Base-by-base conservation (phyloP, 345 rosid species). In the Gossypium australe region DNA sequence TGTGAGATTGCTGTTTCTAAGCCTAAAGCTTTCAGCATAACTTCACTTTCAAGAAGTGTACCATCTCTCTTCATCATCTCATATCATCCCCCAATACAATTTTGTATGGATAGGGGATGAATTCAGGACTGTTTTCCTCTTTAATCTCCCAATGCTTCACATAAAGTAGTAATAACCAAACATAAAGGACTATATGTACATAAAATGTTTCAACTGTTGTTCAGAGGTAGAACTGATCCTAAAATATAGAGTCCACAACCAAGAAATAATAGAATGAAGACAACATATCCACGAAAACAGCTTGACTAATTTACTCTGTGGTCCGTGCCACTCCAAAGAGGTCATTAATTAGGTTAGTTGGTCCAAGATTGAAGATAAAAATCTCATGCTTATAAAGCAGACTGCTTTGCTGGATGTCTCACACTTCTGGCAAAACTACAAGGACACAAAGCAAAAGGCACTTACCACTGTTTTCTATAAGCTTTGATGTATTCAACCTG, bases 401-500 rank as follows among this genome's bases (percentile, higher is more conserved):
- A 60, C 48, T 22, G 53, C 20, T 24, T 11, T 71, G 3, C 25
- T 67, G 70, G 18, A 64, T 16, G n/a, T 66, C 53, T 29, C 24
- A 61, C 41, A 61, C 9, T 24, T 20, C 17, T 22, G 8, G 58
- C 14, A 52, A 49, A 74, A 65, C 51, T 45, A 11, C 51, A 67
- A 74, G 8, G 57, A 58, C 61, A 7, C 62, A 55, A 52, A 75
- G 4, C 52, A 77, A 62, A 34, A 34, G 66, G 72, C 69, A 68
- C 89, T 83, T 75, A 95, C 99, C 98, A 73, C 99, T 87, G 77
- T 95, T 92, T 82, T 95, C 99, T 64, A 95, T 76, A 76, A 95
- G 96, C 83, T 95, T 95, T 63, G 98, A 82, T 70, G 97, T 84
- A 82, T 95, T 95, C 92, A 95, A 81, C 85, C 99, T 95, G 84